Base-by-base conservation (phyloP, 1,284 basidiomycete genomes). In the Laetiporus sulphureus region DNA sequence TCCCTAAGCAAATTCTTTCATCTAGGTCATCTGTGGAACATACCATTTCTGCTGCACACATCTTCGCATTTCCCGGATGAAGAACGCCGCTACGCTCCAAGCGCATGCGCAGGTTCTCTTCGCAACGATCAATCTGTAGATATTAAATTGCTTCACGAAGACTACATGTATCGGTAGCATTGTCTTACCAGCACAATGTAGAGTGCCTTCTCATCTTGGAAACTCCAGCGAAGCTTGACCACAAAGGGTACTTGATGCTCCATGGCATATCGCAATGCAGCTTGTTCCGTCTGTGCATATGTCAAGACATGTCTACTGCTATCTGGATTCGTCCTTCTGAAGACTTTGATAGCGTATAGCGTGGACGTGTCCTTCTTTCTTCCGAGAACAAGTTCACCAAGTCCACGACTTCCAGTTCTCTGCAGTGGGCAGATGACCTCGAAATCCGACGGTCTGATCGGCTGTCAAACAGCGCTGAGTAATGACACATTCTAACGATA, bases 181-280 rank as follows among this genome's bases (percentile, higher is more conserved):
- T n/a, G n/a, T 48, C 66, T 40, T 50, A 73, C 83, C 57, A 71
- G 68, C 10, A 77, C 68, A 12, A 79, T 58, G 49, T 77, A 82
- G 27, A 83, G 68, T 46, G 77, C 72, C 48, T 78, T 71, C 46
- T 70, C 68, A 50, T 82, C 79, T 39, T 79, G 75, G 54, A 87
- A 85, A 24, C 73, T 72, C 69, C 79, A 81, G 52, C 73, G 69
- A 5, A 88, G 64, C 44, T 66, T 68, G 4, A 76, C 69, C 38
- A 84, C 64, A 59, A 86, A 89, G 0, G 77, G 72, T 42, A 74
- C 72, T n/a, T 59, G 58, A 30, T 67, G 53, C 38, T 71, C 68
- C 11, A 61, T 62, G 32, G 77, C 58, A 56, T 76, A 72, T 49
- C 74, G 76, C 36, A 88, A 57, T n/a, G 85, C 75, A 29, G 65